Evolutionary conservation across 2,329 filamentous ascomycete species (phyloP).

Genomic region (Xylaria sp.): DNA sequence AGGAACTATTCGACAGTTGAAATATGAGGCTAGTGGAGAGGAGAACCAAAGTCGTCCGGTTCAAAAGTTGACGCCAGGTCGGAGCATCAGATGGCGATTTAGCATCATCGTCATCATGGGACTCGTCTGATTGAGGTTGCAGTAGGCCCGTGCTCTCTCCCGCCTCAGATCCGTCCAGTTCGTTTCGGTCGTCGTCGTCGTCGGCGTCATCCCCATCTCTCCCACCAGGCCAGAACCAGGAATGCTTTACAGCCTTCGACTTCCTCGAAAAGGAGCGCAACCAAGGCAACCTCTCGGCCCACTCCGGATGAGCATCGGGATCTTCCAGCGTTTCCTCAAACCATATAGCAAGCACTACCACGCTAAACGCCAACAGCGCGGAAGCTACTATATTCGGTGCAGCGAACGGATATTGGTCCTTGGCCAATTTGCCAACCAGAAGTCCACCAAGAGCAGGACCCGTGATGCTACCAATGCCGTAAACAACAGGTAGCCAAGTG

Average conservation of each 20-base stretch:
- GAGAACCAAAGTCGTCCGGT: conserved; percentile 82
- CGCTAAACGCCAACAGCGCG: conserved; percentile 74
- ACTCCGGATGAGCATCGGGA: conserved; percentile 44
- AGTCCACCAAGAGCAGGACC: conserved; percentile 92
- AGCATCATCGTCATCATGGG: conserved; percentile 56
- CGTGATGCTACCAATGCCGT: conserved; percentile 92
- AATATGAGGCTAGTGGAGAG: conserved; percentile 91
- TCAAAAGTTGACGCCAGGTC: conserved; percentile 71
- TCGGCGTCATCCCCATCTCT: conserved; percentile 37
- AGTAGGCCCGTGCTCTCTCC: conserved; percentile 45
- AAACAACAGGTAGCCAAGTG: conserved; percentile 94
- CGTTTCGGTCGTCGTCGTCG: conserved; percentile 42
- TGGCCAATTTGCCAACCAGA: conserved; percentile 72
- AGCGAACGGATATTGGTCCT: conserved; percentile 80
- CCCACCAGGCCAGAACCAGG: conserved; percentile 44
- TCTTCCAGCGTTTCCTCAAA: conserved; percentile 86
- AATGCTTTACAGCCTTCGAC: conserved; percentile 39
- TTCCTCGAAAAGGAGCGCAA: conserved; percentile 43
- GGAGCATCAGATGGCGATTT: conserved; percentile 59
- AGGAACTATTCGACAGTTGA: conserved; percentile 92
- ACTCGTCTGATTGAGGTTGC: conserved; percentile 51
- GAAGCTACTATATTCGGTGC: conserved; percentile 85
- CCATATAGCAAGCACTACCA: conserved; percentile 80
- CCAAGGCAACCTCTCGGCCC: conserved; percentile 51
- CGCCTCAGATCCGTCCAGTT: conserved; percentile 38